Evolutionary conservation across 495 filamentous ascomycete species (phyloP).

Genomic region (Aspergillus asperescens): DNA sequence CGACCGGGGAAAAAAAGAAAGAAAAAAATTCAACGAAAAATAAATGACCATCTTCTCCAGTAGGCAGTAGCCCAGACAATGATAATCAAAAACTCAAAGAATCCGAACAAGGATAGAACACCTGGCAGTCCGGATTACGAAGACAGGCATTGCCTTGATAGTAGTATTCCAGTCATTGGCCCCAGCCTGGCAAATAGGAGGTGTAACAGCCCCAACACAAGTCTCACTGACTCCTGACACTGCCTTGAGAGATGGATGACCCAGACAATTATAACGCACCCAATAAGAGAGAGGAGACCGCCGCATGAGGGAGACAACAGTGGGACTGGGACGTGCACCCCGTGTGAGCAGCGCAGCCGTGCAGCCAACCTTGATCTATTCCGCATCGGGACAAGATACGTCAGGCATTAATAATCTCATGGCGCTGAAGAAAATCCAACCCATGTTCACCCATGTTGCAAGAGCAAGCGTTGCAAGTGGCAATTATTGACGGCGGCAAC

Average conservation of each 20-base stretch:
- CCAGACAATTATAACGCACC: slow-evolving; percentile 5
- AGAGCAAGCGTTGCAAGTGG: no score
- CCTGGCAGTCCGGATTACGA: no score
- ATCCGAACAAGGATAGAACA: no score
- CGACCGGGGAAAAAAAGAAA: slow-evolving; percentile 1
- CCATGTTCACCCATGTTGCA: no score
- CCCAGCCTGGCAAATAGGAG: not conserved
- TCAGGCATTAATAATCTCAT: slow-evolving; percentile 7
- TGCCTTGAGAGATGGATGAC: not conserved
- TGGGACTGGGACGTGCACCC: slow-evolving; percentile 8
- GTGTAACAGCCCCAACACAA: not conserved
- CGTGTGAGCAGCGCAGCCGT: not conserved
- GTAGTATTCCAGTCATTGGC: no score
- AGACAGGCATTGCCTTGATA: no score
- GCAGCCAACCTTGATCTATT: not conserved
- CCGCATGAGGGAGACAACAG: not conserved
- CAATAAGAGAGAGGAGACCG: slow-evolving; percentile 5
- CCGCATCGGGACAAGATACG: not conserved
- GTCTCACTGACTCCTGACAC: not conserved
- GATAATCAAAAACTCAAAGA: not conserved
- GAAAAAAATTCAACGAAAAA: slow-evolving; percentile 1
- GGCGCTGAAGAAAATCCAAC: no score
- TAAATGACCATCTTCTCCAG: no score
- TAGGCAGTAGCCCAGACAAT: not conserved
- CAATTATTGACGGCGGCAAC: not conserved